Evolutionary conservation across 371 early-diverging fungal genomes (phyloP), one percentile per base, ranked within the genome.

Genomic region (Rhizopus arrhizus): DNA sequence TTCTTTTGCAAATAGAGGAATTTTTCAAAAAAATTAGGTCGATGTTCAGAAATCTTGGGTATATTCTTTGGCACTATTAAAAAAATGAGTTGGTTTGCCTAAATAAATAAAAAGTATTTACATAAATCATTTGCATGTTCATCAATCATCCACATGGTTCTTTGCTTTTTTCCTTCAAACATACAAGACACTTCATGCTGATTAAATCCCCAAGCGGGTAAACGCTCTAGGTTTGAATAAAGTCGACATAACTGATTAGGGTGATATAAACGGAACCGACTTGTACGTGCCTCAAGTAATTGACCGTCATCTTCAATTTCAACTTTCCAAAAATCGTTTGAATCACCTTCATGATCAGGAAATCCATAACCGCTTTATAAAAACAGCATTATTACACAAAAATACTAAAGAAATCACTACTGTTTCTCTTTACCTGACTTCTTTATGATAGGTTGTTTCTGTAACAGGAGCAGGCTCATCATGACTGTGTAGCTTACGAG

Each of bases 171-270:
- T 1, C 88, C 89, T 35, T 82, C 81, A 35, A 82, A 73, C 58
- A 91, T 88, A 65, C 93, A 93, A 3, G 89, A 91, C 16, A 99
- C 92, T 72, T 99, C 98, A 58, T 91, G 92, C 74, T 99, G 99
- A 29, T 85, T 85, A 77, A 89, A 96, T 4, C 91, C 99, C 99
- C 99, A 99, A 31, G 90, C 89, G n/a, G 99, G 99, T 15, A 96
- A 75, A 75, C 90, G 89, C 31, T 85, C 84, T 11, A 66, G 63
- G 61, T 89, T 90, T 2, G 95, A 92, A 69, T 87, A 92, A 49
- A 96, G 74, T 49, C 88, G 90, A 70, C 87, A 94, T 45, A 74
- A 72, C 70, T 85, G 88, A 59, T 88, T 87, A 38, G 73, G 59
- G 61, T 96, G 96, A 10, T 87, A 75, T 11, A 93, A 72, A 31